phyloP scores from a whole-genome alignment of 2,329 filamentous ascomycete species.

The Colletotrichum agaves region DNA sequence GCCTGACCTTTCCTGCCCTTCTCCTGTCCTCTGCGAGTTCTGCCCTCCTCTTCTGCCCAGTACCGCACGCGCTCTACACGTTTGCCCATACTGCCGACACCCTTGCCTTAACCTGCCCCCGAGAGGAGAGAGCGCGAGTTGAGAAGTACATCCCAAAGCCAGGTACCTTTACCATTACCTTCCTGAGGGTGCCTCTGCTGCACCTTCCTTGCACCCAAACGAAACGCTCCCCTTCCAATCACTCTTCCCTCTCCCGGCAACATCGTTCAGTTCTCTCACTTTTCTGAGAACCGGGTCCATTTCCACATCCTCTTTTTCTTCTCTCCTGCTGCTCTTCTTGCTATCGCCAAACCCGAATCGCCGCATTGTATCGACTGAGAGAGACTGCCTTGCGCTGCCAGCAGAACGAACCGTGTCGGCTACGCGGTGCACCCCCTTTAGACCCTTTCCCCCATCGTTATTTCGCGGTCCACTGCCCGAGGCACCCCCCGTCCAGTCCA shows the following conservation, averaged over 20 bases:
- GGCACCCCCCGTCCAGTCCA: constrained; percentile 33
- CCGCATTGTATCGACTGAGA: constrained; percentile 11
- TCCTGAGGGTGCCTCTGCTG: not conserved
- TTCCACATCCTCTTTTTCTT: not conserved
- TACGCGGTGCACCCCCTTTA: constrained; percentile 27
- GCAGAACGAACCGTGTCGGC: constrained; percentile 13
- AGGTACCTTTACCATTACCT: not conserved
- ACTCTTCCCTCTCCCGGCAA: not conserved
- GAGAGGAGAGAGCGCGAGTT: not conserved
- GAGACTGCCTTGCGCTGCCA: not conserved
- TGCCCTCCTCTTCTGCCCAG: not conserved
- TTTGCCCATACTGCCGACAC: constrained; percentile 4
- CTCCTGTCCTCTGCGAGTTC: not conserved
- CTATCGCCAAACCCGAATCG: constrained; percentile 3
- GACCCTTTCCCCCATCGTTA: constrained; percentile 34
- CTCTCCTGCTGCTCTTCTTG: not conserved
- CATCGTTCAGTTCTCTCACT: constrained; percentile 22
- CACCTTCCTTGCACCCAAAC: constrained; percentile 34
- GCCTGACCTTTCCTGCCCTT: not conserved
- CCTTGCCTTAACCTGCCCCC: constrained; percentile 3
- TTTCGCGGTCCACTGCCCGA: constrained; percentile 37
- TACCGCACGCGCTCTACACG: constrained; percentile 12
- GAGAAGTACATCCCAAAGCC: not conserved
- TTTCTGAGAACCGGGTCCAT: not conserved
- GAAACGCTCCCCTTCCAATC: constrained; percentile 29